phyloP scores from a whole-genome alignment of 192 early-diverging fungal genomes.

The Coemansia sp. region DNA sequence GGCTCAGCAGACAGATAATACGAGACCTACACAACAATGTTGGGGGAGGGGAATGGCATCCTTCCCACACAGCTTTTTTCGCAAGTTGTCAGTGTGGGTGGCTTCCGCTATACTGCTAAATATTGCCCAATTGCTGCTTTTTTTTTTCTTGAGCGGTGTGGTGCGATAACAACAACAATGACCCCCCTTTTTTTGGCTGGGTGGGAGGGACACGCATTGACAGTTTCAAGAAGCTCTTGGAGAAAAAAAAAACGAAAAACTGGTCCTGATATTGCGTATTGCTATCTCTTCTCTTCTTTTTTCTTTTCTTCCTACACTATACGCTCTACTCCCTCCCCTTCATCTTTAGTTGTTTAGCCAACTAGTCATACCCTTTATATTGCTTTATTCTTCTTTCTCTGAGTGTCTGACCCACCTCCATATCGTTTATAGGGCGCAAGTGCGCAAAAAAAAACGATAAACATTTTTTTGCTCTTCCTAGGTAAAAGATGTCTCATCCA shows the following conservation, averaged over 20 bases:
- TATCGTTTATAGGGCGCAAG: slow-evolving; percentile 3
- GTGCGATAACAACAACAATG: slow-evolving; percentile 10
- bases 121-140: background rate
- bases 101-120: background rate
- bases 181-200: background rate
- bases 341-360: background rate
- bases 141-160: background rate
- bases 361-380: background rate
- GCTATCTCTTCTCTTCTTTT: slow-evolving; percentile 13
- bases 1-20: slow-evolving; percentile 6
- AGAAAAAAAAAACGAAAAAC: background rate
- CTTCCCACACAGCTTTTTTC: background rate
- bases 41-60: background rate
- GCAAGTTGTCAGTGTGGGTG: background rate
- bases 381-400: background rate
- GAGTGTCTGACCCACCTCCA: background rate
- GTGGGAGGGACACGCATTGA: slow-evolving; percentile 3
- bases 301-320: background rate
- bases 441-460: background rate
- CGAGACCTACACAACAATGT: background rate
- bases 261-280: background rate
- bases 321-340: background rate
- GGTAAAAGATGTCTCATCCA: slow-evolving; percentile 22
- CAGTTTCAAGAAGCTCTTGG: background rate
- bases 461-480: background rate